Evolutionary conservation across 2,329 filamentous ascomycete genomes (phyloP), one percentile per base, ranked within the genome.

Genomic region (Didymella pomorum): DNA sequence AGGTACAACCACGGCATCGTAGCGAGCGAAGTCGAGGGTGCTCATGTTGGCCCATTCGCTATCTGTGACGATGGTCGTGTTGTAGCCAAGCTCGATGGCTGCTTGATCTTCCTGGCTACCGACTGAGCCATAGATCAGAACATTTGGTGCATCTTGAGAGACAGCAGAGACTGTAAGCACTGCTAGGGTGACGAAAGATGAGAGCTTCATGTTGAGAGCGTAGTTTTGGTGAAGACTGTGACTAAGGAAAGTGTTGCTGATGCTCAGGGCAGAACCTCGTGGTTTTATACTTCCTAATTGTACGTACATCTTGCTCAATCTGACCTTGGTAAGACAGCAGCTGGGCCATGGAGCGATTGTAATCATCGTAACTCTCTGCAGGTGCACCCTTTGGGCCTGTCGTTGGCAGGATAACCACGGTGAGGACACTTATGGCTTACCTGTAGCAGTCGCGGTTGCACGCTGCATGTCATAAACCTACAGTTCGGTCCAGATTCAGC

Each of bases 1-100:
- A 18, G 46, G 46, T 14, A 48, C 23, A 5, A 48, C 16, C 31
- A 48, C 21, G 14, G 46, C 46, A 16, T 48, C 31, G 10, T 48
- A 48, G 10, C 46, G 31, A 12, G 46, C 21, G 20, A 48, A 48
- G 46, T 48, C 31, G 21, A 37, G 14, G 20, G 46, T 48, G 21
- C 31, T 39, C 46, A 48, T 37, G 23, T 39, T 48, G 8, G 31
- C 46, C 46, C 46, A 48, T 18, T 48, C 46, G 2, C 14, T 10
- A 3, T 48, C 33, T 8, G 31, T 28, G 21, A 48, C 46, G 21
- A 48, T 42, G 35, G 47, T 50, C 1, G 33, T 50, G 11, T 41
- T 42, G 25, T 42, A 42, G n/a, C 35, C 35, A 41, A 33, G 35
- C n/a, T 20, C 11, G 9, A 25, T 35, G 28, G 33, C 47, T 41